phyloP scores from a whole-genome alignment of 768 basidiomycete species.

The Tulasnella calospora region DNA sequence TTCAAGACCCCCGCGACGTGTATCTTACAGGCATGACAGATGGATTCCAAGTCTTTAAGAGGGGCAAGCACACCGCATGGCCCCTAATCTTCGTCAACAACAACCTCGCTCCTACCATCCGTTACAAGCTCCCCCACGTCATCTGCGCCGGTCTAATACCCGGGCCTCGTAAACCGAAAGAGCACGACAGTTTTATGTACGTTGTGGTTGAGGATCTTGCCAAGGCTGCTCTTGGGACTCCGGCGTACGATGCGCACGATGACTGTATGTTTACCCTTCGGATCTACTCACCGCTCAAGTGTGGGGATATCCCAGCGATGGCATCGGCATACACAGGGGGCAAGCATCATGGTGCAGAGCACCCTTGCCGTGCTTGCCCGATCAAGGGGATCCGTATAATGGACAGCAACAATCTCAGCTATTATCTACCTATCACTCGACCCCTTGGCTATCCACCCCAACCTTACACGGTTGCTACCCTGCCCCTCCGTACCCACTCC shows the following conservation, averaged over 20 bases:
- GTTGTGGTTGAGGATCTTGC: constrained; percentile 40
- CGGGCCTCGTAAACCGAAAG: constrained; percentile 43
- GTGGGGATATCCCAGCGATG: constrained; percentile 39
- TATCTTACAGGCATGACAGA: constrained; percentile 28
- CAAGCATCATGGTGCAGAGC: constrained; percentile 43
- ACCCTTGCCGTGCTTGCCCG: constrained; percentile 40
- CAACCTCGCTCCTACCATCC: constrained; percentile 40
- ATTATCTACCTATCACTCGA: not conserved
- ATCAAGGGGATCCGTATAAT: constrained; percentile 34
- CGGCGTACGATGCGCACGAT: constrained; percentile 35
- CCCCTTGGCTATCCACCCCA: no score
- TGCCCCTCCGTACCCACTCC: not conserved
- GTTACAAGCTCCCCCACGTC: constrained; percentile 38
- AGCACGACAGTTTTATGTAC: constrained; percentile 40
- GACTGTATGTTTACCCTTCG: constrained; percentile 34
- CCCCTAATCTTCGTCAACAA: constrained; percentile 44
- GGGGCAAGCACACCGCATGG: constrained; percentile 38
- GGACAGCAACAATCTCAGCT: constrained; percentile 26
- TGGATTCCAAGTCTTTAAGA: constrained; percentile 42
- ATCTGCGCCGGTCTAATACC: constrained; percentile 45
- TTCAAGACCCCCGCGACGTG: not conserved
- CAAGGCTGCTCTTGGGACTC: constrained; percentile 36
- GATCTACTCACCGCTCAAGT: constrained; percentile 34
- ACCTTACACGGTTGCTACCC: no score
- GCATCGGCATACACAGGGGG: constrained; percentile 36